phyloP scores from a whole-genome alignment of 768 basidiomycete genomes.

The Mycena maculata region DNA sequence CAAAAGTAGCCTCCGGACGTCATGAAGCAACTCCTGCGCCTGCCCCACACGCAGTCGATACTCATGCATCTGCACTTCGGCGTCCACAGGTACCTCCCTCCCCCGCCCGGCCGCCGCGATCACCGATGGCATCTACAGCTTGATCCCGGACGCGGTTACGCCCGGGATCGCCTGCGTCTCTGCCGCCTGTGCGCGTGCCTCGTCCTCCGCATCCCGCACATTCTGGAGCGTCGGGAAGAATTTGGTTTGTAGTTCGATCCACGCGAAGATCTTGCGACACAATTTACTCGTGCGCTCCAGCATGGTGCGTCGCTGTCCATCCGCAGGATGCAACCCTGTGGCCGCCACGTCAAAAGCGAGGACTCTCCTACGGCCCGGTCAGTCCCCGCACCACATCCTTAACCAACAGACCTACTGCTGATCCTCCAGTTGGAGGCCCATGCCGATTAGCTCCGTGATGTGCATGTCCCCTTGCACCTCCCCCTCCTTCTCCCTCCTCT shows the following conservation, averaged over 20 bases:
- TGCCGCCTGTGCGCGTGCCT: background rate
- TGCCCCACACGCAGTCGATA: conserved; percentile 29
- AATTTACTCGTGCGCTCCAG: conserved; percentile 29
- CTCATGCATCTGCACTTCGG: conserved; percentile 24
- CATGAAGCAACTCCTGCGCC: conserved; percentile 27
- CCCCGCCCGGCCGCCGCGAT: background rate
- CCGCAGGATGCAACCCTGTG: too few relatives aligned
- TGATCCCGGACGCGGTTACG: background rate
- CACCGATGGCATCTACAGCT: conserved; percentile 12
- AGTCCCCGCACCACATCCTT: background rate
- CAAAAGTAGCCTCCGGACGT: conserved; percentile 32
- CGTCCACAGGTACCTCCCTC: background rate
- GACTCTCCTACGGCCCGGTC: background rate
- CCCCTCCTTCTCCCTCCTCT: background rate
- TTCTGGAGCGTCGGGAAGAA: too few relatives aligned
- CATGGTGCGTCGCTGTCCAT: too few relatives aligned
- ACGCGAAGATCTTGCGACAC: conserved; percentile 23
- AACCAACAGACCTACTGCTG: conserved; percentile 22
- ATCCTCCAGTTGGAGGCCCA: conserved; percentile 32
- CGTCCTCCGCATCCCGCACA: background rate
- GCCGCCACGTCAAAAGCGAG: too few relatives aligned
- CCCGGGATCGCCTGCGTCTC: background rate
- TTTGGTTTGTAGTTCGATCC: conserved; percentile 22
- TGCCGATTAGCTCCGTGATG: conserved; percentile 17
- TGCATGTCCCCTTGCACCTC: conserved; percentile 18